Evolutionary conservation across 148 eudicot species (phyloP), one percentile per base, ranked within the genome.

Genomic region (Arctostaphylos glauca): DNA sequence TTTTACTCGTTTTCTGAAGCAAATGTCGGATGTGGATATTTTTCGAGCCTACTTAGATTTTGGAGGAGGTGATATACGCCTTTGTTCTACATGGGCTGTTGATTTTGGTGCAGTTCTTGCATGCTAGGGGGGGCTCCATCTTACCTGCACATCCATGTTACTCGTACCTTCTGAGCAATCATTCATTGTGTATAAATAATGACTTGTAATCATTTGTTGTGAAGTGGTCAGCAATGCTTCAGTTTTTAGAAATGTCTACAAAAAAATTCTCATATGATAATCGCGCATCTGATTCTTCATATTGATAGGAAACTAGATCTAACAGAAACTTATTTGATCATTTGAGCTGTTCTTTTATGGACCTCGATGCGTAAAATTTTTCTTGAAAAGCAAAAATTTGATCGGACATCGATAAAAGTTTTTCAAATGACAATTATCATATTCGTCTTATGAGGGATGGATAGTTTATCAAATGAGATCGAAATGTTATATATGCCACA

Each of bases 1-100:
- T 72, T 87, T 86, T 67, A 88, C 88, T 52, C 86, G 87, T 62
- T 88, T 90, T 73, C 90, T 88, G 83, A 88, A 82, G 76, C 89
- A 82, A 77, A 86, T 90, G 89, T 85, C 92, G 2, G 89, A 81
- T 83, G 49, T 84, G 15, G 80, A 82, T 71, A 77, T 77, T 88
- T 88, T 88, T 84, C 92, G 87, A 25, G 80, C 84, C 82, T 72
- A 81, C 50, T 58, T 84, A 85, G 83, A 74, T 16, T 84, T 62
- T 72, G 87, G 88, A 76, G 83, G 87, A 52, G 88, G 82, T 56
- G 86, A 80, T 47, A 46, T 53, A 9, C 12, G 73, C 49, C 54
- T 80, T 52, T 81, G 83, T 49, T 81, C 88, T 77, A 10, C 74
- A 46, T 71, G 86, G 25, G 76, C 85, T 75, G 64, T 67, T 76